Percentiles rank a stretch among this genome's conserved stretches.
These are phyloP conservation scores for Ascosphaera aggregata DNA, from an alignment of 2,329 filamentous ascomycete genomes.

Conservation along the genomic window DNA sequence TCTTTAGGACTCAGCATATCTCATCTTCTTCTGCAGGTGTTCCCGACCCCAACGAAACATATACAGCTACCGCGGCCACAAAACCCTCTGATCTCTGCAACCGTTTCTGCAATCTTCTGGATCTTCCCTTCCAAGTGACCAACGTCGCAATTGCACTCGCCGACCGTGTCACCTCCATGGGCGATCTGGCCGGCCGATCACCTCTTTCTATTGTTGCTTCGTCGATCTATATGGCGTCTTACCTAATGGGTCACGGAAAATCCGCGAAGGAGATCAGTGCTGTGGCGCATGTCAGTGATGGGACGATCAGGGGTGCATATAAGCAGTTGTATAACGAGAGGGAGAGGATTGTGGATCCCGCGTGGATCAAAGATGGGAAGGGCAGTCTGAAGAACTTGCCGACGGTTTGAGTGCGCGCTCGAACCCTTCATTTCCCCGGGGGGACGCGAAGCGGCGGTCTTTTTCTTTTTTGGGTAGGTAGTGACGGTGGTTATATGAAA, in stretches of 20 bases:
- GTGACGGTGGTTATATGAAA: not conserved
- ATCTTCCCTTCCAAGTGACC: conserved; percentile 49
- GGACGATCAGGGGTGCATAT: conserved; percentile 90
- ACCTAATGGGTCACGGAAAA: conserved; percentile 58
- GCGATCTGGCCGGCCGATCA: conserved; percentile 73
- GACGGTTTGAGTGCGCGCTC: conserved; percentile 12
- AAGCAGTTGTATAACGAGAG: conserved; percentile 59
- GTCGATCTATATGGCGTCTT: conserved; percentile 88
- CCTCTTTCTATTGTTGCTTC: conserved; percentile 85
- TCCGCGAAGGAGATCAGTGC: conserved; percentile 66
- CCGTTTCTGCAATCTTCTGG: conserved; percentile 71
- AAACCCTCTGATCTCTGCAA: conserved; percentile 65
- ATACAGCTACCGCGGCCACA: conserved; percentile 53
- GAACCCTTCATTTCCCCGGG: not conserved
- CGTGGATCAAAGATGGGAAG: conserved; percentile 49
- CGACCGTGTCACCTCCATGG: conserved; percentile 49
- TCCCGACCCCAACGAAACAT: conserved; percentile 30
- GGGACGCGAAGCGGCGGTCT: not conserved
- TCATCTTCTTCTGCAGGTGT: conserved; percentile 9
- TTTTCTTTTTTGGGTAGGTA: not conserved
- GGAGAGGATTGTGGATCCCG: conserved; percentile 48
- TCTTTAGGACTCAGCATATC: not conserved
- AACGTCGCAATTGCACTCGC: conserved; percentile 63
- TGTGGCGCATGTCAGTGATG: conserved; percentile 79
- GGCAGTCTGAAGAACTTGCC: conserved; percentile 52